phyloP scores from a whole-genome alignment of 1,284 basidiomycete genomes.

The Amylostereum chailletii region DNA sequence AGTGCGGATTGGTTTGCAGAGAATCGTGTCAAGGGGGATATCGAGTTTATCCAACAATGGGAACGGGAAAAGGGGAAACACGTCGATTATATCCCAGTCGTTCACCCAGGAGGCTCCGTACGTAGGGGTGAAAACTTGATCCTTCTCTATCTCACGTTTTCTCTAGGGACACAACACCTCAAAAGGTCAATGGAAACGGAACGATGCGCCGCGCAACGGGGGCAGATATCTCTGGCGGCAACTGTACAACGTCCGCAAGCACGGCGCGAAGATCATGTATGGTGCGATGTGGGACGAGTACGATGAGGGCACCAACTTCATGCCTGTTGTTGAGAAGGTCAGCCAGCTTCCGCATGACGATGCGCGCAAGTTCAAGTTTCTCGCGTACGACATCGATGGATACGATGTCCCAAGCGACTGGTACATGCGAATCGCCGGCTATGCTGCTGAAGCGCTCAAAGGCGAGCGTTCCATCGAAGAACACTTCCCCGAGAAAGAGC shows the following conservation, averaged over 20 bases:
- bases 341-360: slow-evolving; percentile 49
- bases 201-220: slow-evolving; percentile 56
- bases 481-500: slow-evolving; percentile 59
- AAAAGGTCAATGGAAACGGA: slow-evolving; percentile 57
- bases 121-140: slow-evolving; percentile 18
- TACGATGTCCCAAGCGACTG: slow-evolving; percentile 67
- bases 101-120: slow-evolving; percentile 69
- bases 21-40: slow-evolving; percentile 51
- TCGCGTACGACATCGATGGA: slow-evolving; percentile 66
- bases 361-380: slow-evolving; percentile 47
- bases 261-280: slow-evolving; percentile 60
- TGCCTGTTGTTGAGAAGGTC: slow-evolving; percentile 56
- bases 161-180: slow-evolving; percentile 58
- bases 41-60: slow-evolving; percentile 44
- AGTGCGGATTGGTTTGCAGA: slow-evolving; percentile 53
- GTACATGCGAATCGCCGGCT: slow-evolving; percentile 74
- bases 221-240: slow-evolving; percentile 72
- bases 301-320: slow-evolving; percentile 70
- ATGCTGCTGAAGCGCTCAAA: slow-evolving; percentile 58
- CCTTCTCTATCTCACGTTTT: too few species aligned
- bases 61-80: slow-evolving; percentile 27
- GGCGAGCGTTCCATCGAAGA: slow-evolving; percentile 53
- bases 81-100: slow-evolving; percentile 56
- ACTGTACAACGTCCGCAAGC: slow-evolving; percentile 51
- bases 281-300: slow-evolving; percentile 86